Conservation (phyloP, 495 filamentous ascomycete genomes). For the Tricharina praecox region DNA sequence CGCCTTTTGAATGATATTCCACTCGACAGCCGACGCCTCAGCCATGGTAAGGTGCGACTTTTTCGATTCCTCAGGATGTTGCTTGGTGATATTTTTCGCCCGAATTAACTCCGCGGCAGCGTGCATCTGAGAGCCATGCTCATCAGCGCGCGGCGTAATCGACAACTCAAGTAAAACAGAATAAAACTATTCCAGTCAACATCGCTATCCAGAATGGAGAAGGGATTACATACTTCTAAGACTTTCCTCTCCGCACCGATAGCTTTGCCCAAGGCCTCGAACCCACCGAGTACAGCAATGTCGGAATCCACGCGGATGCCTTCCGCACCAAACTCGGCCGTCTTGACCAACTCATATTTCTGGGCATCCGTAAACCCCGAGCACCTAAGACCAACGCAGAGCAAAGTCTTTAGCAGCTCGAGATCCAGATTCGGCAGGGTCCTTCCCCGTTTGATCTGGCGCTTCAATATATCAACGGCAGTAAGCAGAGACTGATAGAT, state of each 20-base stretch:
- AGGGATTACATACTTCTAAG: constrained; percentile 25
- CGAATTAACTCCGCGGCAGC: constrained; percentile 3
- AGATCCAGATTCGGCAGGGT: constrained; percentile 25
- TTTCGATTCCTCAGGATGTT: constrained; percentile 9
- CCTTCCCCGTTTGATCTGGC: constrained; percentile 26
- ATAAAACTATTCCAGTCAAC: constrained; percentile 16
- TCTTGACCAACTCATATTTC: constrained; percentile 24
- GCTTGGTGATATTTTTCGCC: constrained; percentile 5
- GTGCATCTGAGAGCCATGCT: constrained; percentile 2
- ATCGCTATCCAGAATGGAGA: constrained; percentile 1
- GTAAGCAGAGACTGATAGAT: constrained; percentile 23
- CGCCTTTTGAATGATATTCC: constrained; percentile 19
- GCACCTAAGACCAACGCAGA: constrained; percentile 21
- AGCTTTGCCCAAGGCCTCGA: constrained; percentile 22
- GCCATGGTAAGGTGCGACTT: constrained; percentile 25
- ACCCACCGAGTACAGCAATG: constrained; percentile 20
- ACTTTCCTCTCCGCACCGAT: constrained; percentile 20
- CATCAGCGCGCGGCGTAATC: constrained; percentile 14
- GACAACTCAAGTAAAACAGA: constrained; percentile 21
- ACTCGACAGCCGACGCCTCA: constrained; percentile 19
- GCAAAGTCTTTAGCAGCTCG: constrained; percentile 20
- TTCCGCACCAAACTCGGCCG: constrained; percentile 23
- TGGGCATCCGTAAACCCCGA: constrained; percentile 26
- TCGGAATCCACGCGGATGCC: constrained; percentile 18
- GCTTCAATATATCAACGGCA: constrained; percentile 26